Evolutionary conservation across 2,329 filamentous ascomycete genomes (phyloP), one percentile per base, ranked within the genome.

Genomic region (Trichoderma gracile): DNA sequence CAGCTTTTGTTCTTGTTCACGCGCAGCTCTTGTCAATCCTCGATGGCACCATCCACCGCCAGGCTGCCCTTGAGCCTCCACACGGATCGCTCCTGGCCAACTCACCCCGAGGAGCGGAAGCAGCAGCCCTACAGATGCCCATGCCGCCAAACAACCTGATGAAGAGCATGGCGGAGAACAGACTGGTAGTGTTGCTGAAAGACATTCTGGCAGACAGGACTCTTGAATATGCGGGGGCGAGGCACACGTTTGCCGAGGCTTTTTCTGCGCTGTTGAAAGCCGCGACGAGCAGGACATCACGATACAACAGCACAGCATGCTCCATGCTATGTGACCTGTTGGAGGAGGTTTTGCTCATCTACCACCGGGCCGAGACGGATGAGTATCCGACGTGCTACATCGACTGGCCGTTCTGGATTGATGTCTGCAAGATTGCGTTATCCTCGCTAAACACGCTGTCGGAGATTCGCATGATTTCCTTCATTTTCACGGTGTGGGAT

Each of bases 251-350:
- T 75, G 90, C 90, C 3, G 85, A 90, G 68, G 84, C 89, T 0
- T 94, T 96, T 75, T 87, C 88, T 71, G 80, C 82, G 27, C 79
- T 96, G 30, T 81, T 95, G 73, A 92, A 90, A 73, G 87, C 89
- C 0, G 86, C 89, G 2, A 88, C 92, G 1, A 86, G 88, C 68
- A 87, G 86, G 68, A 93, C 90, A 0, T 93, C 92, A 0, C 82
- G 91, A 62, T 96, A 89, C 73, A 89, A 96, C 74, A 91, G 92
- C 72, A 87, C 87, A 67, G 90, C 92, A 19, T 96, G 92, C 75
- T 95, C 95, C 73, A 90, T 92, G 10, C 81, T 97, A n/a, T 94
- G 93, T 73, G 93, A 97, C 74, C 93, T 97, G 68, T 79, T 97
- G 27, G 92, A 97, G 73, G 93, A 97, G 76, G 84, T 89, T 1